Evolutionary conservation across 225 moss, liverwort and hornwort genomes (phyloP).

Genomic region (Rhytidiadelphus loreus): DNA sequence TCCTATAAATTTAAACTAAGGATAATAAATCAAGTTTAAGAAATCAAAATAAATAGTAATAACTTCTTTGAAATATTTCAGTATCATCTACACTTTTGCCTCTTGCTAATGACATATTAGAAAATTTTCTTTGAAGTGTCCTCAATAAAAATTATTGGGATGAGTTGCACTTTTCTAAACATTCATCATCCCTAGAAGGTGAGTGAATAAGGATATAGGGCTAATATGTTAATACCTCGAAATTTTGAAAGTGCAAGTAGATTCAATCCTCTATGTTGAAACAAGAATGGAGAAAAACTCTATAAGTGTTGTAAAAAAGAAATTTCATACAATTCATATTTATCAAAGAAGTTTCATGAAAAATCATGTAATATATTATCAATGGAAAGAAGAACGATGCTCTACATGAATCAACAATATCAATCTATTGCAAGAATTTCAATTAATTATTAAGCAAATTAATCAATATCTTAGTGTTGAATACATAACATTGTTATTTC

Average conservation of each 20-base stretch:
- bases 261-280: rapidly evolving
- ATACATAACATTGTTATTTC: rapidly evolving
- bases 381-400: neutral
- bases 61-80: neutral
- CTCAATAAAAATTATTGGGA: neutral
- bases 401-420: neutral
- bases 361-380: neutral
- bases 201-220: too few relatives aligned
- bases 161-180: neutral
- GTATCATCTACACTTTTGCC: neutral
- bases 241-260: neutral
- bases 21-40: neutral
- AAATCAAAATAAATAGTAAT: neutral
- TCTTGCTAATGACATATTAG: neutral
- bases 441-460: neutral
- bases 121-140: neutral
- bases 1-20: too few relatives aligned
- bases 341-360: neutral
- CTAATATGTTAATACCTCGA: too few relatives aligned
- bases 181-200: rapidly evolving
- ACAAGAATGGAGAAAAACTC: neutral
- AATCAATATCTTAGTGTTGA: neutral
- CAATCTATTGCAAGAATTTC: neutral
- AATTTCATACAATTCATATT: neutral
- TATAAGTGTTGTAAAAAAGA: rapidly evolving